Percentiles rank a stretch among this genome's conserved stretches.
These are phyloP conservation scores for Dalbergia cultrata DNA, from an alignment of 306 rosid genomes.

Conservation along the genomic window DNA sequence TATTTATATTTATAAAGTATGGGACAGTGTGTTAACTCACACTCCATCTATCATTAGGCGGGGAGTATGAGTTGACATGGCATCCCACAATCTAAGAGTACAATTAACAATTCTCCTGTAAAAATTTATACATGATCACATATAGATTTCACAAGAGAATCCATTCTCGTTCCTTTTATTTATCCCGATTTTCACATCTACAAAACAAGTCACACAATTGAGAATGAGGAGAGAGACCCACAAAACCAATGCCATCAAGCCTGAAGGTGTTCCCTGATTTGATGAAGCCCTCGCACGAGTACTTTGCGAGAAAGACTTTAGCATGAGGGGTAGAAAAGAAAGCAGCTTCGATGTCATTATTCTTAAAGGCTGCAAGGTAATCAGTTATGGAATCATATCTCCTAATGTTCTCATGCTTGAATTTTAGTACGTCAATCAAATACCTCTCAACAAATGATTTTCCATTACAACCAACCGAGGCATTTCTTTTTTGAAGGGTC, in stretches of 20 bases:
- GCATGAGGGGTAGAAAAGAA: constrained; percentile 74
- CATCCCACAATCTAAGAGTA: too few relatives aligned
- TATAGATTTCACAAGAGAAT: too few relatives aligned
- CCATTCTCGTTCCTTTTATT: not conserved
- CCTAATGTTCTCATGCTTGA: constrained; percentile 54
- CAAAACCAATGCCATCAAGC: constrained; percentile 74
- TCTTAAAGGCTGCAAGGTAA: constrained; percentile 61
- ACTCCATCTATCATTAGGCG: too few relatives aligned
- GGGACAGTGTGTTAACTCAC: too few relatives aligned
- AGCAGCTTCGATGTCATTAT: constrained; percentile 64
- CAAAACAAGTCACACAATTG: not conserved
- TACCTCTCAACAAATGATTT: constrained; percentile 62
- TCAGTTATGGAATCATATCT: constrained; percentile 49
- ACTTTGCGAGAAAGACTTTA: constrained; percentile 66
- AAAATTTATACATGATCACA: too few relatives aligned
- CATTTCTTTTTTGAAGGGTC: constrained; percentile 54
- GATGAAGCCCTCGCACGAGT: constrained; percentile 58
- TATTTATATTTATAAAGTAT: too few relatives aligned
- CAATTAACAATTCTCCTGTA: too few relatives aligned
- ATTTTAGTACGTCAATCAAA: constrained; percentile 41
- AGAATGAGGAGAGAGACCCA: constrained; percentile 42
- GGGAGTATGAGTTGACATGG: too few relatives aligned
- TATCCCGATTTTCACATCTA: constrained; percentile 17
- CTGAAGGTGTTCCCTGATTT: constrained; percentile 52
- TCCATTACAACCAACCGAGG: constrained; percentile 60